Evolutionary conservation across 495 filamentous ascomycete genomes (phyloP).

Genomic region (Bathelium albidoporum): DNA sequence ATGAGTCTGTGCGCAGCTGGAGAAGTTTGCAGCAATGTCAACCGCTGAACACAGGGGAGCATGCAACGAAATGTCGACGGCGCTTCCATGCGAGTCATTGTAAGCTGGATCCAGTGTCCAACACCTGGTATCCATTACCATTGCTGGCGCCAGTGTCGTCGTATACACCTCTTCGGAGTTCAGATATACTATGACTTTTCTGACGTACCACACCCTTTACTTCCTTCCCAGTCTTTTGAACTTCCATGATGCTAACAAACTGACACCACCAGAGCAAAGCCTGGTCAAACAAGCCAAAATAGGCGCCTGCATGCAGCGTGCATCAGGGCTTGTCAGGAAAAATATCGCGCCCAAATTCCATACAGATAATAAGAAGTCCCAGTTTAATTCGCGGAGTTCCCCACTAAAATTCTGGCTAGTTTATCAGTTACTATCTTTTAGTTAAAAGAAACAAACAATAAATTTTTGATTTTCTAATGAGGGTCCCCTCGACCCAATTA

Average conservation of each 20-base stretch:
- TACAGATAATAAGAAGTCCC: too few species aligned
- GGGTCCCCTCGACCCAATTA: too few species aligned
- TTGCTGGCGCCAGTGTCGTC: neutral
- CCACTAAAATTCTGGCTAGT: too few species aligned
- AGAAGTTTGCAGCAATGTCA: neutral
- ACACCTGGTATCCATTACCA: neutral
- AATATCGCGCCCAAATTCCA: too few species aligned
- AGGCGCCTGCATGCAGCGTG: neutral
- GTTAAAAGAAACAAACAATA: too few species aligned
- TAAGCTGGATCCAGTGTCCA: neutral
- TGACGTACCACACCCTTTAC: neutral
- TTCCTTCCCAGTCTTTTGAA: neutral
- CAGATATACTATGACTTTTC: too few species aligned
- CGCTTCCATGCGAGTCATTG: neutral
- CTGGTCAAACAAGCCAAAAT: neutral
- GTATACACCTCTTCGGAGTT: too few species aligned
- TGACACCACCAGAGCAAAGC: neutral
- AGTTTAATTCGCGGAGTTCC: too few species aligned
- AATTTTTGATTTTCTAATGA: too few species aligned
- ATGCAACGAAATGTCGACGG: neutral
- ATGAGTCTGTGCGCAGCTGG: neutral
- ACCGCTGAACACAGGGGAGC: neutral
- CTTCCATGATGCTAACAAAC: neutral
- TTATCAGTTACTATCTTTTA: too few species aligned
- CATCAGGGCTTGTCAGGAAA: too few species aligned